Evolutionary conservation across 371 early-diverging fungal genomes (phyloP), one percentile per base, ranked within the genome.

Genomic region (Mycotypha africana): DNA sequence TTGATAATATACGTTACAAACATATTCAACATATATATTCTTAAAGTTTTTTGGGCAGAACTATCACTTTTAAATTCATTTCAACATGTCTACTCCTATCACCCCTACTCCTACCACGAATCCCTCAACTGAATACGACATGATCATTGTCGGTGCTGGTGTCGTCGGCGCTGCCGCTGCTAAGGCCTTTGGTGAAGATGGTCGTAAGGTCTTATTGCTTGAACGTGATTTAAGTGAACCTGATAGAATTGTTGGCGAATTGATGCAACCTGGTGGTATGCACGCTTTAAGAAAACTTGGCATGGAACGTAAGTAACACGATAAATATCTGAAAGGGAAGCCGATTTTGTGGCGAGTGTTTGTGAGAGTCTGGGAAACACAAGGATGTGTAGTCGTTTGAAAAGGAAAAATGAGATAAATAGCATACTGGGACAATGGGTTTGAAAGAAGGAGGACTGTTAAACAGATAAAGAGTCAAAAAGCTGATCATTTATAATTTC

Each of bases 201-300:
- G 88, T 17, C 76, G 87, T 41, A 76, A 76, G 21, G 87, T 91
- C 1, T 62, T 88, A 15, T 57, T 93, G 17, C 35, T 82, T 68
- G 97, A 97, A 58, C 74, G 95, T 45, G 92, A 89, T 59, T 76
- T 91, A 70, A 72, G 50, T 24, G 89, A 94, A 59, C 96, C 96
- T 1, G 95, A 95, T 67, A 82, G 97, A 24, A 95, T 97, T 50
- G 97, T 95, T 17, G 97, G 97, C 28, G 97, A 97, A 62, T 67
- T 95, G 38, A 70, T 97, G 72, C 96, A 95, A 60, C 97, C 97
- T 2, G 91, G 95, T 24, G 96, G 97, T 43, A 77, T 86, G 42
- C 67, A 82, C 47, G 92, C 92, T 17, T 68, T 97, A 40, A 70
- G 78, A 44, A 49, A 69, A 39, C 70, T 95, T 6, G 93, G 92